Base-by-base conservation (phyloP, 2,329 filamentous ascomycete genomes). In the Ceratocystis lukuohia region DNA sequence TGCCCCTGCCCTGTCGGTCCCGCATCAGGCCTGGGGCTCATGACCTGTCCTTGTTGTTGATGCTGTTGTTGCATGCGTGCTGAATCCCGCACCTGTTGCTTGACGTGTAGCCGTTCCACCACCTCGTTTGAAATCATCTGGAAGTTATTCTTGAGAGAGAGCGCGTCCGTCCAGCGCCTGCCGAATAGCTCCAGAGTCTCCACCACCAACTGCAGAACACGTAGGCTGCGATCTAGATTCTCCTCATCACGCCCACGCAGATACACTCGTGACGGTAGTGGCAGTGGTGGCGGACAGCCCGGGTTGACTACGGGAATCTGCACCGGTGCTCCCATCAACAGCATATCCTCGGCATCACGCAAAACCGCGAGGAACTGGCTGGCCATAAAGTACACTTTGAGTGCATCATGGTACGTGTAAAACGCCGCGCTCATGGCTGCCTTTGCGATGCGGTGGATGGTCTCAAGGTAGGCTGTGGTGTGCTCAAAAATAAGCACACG, bases 401-500 rank as follows among this genome's bases (percentile, higher is more conserved):
- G 82, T 1, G 91, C 89, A 73, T 96, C 93, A 72, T 95, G 87
- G 71, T 92, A 96, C 0, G 89, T 93, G 71, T 94, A 84, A 64
- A 93, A 88, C 3, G 87, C 83, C 17, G 82, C 80, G 68, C 85
- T 82, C 41, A 79, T 76, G 3, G 82, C 74, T 70, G 83, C 80
- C 67, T 82, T 81, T 28, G 88, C 81, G 59, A 91, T 81, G 4
- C 84, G 82, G 71, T 88, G 82, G 69, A 96, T 84, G 68, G 85
- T 84, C 68, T 88, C 82, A 62, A 94, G 83, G 72, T 94, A 96
- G n/a, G 87, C 83, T 70, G 93, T 85, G 69, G 87, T 87, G 72
- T 94, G 87, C 73, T 96, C 91, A 73, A 96, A 96, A 50, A 96
- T 89, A 28, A 96, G 79, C 37, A 86, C 80, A 69, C 91, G 88